A percentile compares a stretch with the other conserved stretches of the same genome.
These are phyloP conservation scores for Podila verticillata DNA, from an alignment of 192 early-diverging fungal species.

Conservation along the genomic window DNA sequence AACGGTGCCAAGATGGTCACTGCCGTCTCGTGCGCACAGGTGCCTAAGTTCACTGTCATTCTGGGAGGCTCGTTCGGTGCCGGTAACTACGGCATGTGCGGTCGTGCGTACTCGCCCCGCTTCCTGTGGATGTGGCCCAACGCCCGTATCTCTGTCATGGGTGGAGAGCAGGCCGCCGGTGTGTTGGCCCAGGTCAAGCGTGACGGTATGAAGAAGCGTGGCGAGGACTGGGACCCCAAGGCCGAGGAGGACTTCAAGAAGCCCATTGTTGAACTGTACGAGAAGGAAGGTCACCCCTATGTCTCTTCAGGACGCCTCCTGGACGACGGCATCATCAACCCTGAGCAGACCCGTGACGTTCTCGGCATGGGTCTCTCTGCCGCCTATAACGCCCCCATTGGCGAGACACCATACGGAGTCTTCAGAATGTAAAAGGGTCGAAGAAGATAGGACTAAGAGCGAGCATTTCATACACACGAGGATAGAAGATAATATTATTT, in stretches of 20 bases:
- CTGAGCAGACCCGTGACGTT: constrained; percentile 85
- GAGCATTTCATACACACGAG: neutral
- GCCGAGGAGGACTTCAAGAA: constrained; percentile 85
- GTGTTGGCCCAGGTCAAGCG: constrained; percentile 90
- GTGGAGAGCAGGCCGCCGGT: constrained; percentile 94
- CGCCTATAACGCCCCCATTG: constrained; percentile 75
- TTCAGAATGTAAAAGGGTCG: constrained; percentile 88
- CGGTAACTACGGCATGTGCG: constrained; percentile 99
- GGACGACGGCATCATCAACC: constrained; percentile 97
- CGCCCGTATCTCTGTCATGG: constrained; percentile 96
- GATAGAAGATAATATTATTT: neutral
- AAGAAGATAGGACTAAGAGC: neutral
- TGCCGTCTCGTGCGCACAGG: constrained; percentile 90
- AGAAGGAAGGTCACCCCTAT: constrained; percentile 95
- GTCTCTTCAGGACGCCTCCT: constrained; percentile 88
- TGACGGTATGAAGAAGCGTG: constrained; percentile 82
- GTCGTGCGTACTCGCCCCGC: constrained; percentile 89
- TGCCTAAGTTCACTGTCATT: constrained; percentile 94
- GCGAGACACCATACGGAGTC: constrained; percentile 87
- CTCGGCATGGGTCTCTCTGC: constrained; percentile 88
- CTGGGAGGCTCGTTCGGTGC: constrained; percentile 81
- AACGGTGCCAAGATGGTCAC: constrained; percentile 97
- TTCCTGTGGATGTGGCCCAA: constrained; percentile 99
- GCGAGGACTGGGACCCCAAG: constrained; percentile 77
- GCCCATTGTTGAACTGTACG: constrained; percentile 86